Conservation (phyloP, 305 asterid genomes). For the Rubia balearica region DNA sequence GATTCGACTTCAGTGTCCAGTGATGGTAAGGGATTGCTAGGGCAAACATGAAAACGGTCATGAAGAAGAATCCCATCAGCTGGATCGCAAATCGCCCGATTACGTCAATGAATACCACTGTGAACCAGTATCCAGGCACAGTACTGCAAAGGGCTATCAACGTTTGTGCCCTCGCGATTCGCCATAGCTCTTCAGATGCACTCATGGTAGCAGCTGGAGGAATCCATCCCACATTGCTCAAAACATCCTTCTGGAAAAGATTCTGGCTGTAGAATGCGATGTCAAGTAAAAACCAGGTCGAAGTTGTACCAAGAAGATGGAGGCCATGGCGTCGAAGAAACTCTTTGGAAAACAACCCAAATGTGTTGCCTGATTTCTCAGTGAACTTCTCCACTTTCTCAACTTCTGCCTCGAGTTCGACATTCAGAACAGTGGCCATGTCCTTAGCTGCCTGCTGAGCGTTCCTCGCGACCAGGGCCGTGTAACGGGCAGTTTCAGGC, state of each 20-base stretch:
- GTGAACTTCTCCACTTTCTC: neutral
- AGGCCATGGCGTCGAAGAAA: neutral
- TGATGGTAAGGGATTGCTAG: conserved; percentile 42
- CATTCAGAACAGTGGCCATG: neutral
- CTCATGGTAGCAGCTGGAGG: neutral
- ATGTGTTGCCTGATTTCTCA: neutral
- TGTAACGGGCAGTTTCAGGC: neutral
- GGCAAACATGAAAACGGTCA: conserved; percentile 48
- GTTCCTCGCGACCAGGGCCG: neutral
- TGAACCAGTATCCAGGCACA: conserved; percentile 56
- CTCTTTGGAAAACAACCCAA: neutral
- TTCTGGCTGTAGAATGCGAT: neutral
- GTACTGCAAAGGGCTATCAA: conserved; percentile 39
- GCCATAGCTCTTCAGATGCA: no score
- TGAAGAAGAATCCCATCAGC: conserved; percentile 49
- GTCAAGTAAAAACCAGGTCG: neutral
- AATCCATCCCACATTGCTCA: neutral
- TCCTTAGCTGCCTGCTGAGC: neutral
- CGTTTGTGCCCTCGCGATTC: conserved; percentile 30
- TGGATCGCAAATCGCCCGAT: conserved; percentile 44
- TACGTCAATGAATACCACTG: conserved; percentile 33
- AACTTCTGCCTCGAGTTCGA: neutral
- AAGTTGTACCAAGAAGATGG: neutral
- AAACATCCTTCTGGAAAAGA: neutral
- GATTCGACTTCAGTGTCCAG: conserved; percentile 26